These are phyloP conservation scores for Pythium scleroteichum DNA, from an alignment of 352 stramenopile species.

Conservation along the genomic window DNA sequence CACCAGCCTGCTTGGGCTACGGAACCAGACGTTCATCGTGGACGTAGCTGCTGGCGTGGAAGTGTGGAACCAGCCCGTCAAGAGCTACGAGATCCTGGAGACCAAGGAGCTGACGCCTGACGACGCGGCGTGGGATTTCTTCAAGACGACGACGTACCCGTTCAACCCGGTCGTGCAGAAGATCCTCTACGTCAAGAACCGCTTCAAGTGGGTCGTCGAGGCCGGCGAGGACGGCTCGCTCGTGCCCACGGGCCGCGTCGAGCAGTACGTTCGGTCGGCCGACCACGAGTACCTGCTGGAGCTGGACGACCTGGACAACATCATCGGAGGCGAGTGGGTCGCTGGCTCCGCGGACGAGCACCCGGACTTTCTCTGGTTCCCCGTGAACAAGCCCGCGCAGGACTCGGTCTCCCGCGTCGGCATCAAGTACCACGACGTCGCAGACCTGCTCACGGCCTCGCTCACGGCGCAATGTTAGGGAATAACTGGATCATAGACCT, in stretches of 20 bases:
- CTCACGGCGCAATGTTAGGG: constrained; percentile 12
- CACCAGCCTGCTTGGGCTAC: constrained; percentile 45
- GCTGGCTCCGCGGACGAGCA: constrained; percentile 1
- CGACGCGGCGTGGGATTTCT: constrained; percentile 9
- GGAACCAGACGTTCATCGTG: constrained; percentile 41
- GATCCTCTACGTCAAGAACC: constrained; percentile 21
- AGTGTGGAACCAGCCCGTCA: constrained; percentile 72
- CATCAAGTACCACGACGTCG: constrained; percentile 16
- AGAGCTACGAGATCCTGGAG: constrained; percentile 31
- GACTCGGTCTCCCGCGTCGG: constrained; percentile 8
- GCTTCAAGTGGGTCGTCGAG: constrained; percentile 21
- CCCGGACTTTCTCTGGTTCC: constrained; percentile 25
- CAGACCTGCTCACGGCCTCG: constrained; percentile 17
- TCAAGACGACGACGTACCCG: constrained; percentile 7
- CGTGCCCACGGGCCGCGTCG: constrained; percentile 2
- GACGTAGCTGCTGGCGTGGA: constrained; percentile 36
- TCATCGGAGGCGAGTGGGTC: constrained; percentile 26
- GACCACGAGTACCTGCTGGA: constrained; percentile 24
- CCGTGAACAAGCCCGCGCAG: background rate
- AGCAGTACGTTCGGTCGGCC: background rate
- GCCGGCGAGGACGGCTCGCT: constrained; percentile 11
- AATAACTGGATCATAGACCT: background rate
- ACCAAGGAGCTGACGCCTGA: constrained; percentile 7
- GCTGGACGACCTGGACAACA: constrained; percentile 17
- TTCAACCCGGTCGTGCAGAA: constrained; percentile 18